Percentiles rank a stretch among this genome's conserved stretches.
phyloP scores from a whole-genome alignment of 108 stramenopile genomes.

The Cyclotella baltica region DNA sequence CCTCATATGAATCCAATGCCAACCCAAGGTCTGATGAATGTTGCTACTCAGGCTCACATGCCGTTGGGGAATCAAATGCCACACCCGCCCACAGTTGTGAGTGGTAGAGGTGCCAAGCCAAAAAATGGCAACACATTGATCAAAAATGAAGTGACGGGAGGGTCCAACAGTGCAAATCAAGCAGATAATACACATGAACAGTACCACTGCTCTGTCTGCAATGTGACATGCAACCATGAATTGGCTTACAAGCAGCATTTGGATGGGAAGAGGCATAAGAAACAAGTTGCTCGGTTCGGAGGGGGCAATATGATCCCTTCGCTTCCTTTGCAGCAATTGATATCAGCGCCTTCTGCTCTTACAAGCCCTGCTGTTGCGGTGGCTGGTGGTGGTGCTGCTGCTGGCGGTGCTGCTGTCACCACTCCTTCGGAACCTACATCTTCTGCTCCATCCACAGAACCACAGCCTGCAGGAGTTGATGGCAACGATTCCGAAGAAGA shows the following conservation, averaged over 20 bases:
- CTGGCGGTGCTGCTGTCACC: background rate
- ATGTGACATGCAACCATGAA: slow-evolving; percentile 17
- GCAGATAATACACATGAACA: background rate
- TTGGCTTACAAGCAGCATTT: slow-evolving; percentile 17
- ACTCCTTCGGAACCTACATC: background rate
- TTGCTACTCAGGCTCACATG: background rate
- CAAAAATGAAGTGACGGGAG: background rate
- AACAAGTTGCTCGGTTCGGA: slow-evolving; percentile 10
- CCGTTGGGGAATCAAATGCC: background rate
- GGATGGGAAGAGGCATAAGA: slow-evolving; percentile 32
- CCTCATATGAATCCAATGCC: background rate
- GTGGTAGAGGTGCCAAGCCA: too few relatives aligned
- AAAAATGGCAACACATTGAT: background rate
- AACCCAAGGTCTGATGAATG: background rate
- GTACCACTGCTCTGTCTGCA: slow-evolving; percentile 17
- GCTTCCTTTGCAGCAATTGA: background rate
- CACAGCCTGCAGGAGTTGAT: background rate
- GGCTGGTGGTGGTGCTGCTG: background rate
- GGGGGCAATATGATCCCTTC: background rate
- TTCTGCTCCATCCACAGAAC: background rate
- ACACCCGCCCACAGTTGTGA: too few relatives aligned
- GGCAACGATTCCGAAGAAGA: slow-evolving; percentile 49
- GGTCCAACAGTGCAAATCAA: background rate
- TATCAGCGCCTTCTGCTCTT: background rate
- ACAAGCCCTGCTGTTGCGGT: too few relatives aligned